These are phyloP conservation scores for Leccinellum albellum DNA, from an alignment of 768 basidiomycete species.

Conservation along the genomic window DNA sequence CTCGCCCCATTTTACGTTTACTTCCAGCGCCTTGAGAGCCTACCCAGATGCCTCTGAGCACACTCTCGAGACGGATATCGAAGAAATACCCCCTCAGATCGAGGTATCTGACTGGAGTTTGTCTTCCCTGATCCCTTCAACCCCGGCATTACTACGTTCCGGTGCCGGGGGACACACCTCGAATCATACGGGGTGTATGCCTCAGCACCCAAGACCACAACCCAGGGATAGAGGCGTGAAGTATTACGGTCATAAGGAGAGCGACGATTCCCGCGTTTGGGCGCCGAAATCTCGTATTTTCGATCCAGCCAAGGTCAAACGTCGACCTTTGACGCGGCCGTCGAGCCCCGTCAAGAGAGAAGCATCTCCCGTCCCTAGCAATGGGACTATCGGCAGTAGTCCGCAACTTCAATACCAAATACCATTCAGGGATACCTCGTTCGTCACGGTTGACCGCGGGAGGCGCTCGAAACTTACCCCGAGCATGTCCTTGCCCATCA, in stretches of 20 bases:
- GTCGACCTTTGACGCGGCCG: conserved; percentile 18
- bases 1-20: conserved; percentile 17
- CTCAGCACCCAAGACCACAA: conserved; percentile 4
- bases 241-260: conserved; percentile 13
- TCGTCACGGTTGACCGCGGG: conserved; percentile 21
- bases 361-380: background rate
- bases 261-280: conserved; percentile 28
- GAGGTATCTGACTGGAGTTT: conserved; percentile 9
- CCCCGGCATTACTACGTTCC: background rate
- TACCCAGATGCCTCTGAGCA: conserved; percentile 4
- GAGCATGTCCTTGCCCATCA: conserved; percentile 17
- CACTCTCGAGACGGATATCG: background rate
- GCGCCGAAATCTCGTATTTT: conserved; percentile 22
- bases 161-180: conserved; percentile 12
- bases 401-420: background rate
- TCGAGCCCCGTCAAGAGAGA: conserved; percentile 20
- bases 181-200: conserved; percentile 3
- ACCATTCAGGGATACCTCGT: conserved; percentile 7
- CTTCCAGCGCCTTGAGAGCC: conserved; percentile 17
- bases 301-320: conserved; percentile 26
- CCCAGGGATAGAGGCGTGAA: conserved; percentile 14
- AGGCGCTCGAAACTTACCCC: conserved; percentile 16
- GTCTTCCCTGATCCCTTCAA: background rate
- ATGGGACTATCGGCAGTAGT: background rate
- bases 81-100: background rate